A percentile compares a stretch with the other conserved stretches of the same genome.
Evolutionary conservation across 148 eudicot genomes (phyloP).

Genomic region (Rhododendron vialii): DNA sequence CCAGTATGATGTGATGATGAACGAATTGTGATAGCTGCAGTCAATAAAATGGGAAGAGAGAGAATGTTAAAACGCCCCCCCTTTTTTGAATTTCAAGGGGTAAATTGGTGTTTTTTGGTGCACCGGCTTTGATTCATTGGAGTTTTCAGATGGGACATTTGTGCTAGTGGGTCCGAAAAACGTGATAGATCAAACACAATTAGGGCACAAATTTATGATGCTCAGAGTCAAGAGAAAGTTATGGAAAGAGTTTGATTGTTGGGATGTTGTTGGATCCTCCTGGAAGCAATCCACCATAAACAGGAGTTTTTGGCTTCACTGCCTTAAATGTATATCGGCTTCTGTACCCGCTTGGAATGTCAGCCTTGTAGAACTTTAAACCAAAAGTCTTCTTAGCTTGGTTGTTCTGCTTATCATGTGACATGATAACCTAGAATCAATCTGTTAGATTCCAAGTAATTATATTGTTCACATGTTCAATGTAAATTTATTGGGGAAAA

Average conservation of each 20-base stretch:
- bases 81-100: background rate
- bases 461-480: background rate
- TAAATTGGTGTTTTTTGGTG: background rate
- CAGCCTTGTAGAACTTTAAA: background rate
- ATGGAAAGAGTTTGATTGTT: background rate
- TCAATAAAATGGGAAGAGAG: background rate
- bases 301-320: background rate
- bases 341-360: background rate
- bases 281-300: background rate
- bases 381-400: background rate
- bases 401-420: background rate
- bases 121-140: background rate
- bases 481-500: background rate
- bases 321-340: background rate
- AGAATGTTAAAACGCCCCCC: background rate
- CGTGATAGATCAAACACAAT: background rate
- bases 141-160: background rate
- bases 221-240: background rate
- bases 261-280: background rate
- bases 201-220: background rate
- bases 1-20: background rate
- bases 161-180: background rate
- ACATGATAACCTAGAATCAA: background rate
- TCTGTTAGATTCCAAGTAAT: background rate
- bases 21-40: background rate